Evolutionary conservation across 2,329 filamentous ascomycete genomes (phyloP), one percentile per base, ranked within the genome.

Genomic region (Colletotrichum sansevieriae): DNA sequence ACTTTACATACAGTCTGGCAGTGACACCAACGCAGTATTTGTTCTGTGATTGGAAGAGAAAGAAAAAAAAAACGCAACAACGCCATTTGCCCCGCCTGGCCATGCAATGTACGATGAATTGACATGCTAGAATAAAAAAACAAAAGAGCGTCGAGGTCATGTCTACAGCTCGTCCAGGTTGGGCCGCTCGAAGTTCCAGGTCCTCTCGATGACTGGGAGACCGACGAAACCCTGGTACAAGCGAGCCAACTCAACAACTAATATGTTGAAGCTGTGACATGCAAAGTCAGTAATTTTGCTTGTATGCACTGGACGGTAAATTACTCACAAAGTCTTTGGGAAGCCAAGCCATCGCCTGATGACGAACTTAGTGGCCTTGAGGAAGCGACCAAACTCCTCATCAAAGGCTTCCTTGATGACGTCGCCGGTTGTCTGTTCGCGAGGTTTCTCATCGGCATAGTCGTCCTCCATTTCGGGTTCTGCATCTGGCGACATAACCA

Each of bases 241-340:
- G 3, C 87, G 83, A 15, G 75, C 70, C 3, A 82, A 58, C 72
- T 88, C 87, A 0, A 80, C 79, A 3, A 76, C 73, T n/a, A 83
- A 13, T 35, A 88, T 82, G 12, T 79, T 59, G 35, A 65, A 59
- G 9, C 66, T 69, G 29, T 59, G 73, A 77, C 84, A 0, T 84
- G 20, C 25, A 47, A 11, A 12, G 37, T 39, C 37, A 39, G 37
- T 39, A 39, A 11, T 13, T 13, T 11, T 39, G 37, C 37, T 39
- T 39, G 3, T 12, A 39, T 6, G 43, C 29, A 29, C 29, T 9
- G 15, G 46, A 8, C 12, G 6, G n/a, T 33, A 18, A 29, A 18
- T 44, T 68, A 89, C 92, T 89, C 86, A 96, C 92, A 92, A 65
- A 70, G 86, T 86, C 52, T 80, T 83, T 0, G 95, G 95, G 55